Conservation (phyloP, 106 monocot genomes). For the Acanthochlamys bracteata region DNA sequence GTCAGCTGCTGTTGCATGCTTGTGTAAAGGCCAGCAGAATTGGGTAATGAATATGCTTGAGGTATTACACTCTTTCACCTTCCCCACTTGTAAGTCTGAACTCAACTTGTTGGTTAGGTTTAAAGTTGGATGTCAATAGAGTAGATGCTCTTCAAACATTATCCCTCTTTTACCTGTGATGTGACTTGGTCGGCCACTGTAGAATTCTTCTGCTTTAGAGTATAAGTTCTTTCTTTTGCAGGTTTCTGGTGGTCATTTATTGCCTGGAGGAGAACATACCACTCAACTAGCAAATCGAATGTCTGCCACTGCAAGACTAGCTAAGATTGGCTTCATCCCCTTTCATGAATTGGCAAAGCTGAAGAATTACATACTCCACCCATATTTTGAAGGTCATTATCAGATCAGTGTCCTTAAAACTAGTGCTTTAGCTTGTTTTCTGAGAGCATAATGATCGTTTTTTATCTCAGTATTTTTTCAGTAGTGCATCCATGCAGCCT, state of each 20-base stretch:
- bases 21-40: constrained; percentile 34
- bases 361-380: constrained; percentile 49
- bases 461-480: too few relatives aligned
- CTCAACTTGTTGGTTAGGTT: too few relatives aligned
- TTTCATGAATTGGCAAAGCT: constrained; percentile 54
- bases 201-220: too few relatives aligned
- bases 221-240: constrained; percentile 28
- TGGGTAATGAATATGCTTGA: constrained; percentile 62
- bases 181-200: too few relatives aligned
- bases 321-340: constrained; percentile 26
- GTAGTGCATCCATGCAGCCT: too few relatives aligned
- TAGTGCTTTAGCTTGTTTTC: too few relatives aligned
- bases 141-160: neutral
- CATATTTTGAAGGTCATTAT: constrained; percentile 49
- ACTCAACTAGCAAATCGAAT: constrained; percentile 38
- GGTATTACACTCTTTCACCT: constrained; percentile 18
- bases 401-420: too few relatives aligned
- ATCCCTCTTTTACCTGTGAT: neutral
- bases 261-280: constrained; percentile 8
- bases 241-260: constrained; percentile 23
- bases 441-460: too few relatives aligned
- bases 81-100: neutral
- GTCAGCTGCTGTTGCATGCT: constrained; percentile 52
- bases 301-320: constrained; percentile 42
- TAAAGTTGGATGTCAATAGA: too few relatives aligned